Evolutionary conservation across 2,329 filamentous ascomycete species (phyloP).

Genomic region (Beauveria sp.): DNA sequence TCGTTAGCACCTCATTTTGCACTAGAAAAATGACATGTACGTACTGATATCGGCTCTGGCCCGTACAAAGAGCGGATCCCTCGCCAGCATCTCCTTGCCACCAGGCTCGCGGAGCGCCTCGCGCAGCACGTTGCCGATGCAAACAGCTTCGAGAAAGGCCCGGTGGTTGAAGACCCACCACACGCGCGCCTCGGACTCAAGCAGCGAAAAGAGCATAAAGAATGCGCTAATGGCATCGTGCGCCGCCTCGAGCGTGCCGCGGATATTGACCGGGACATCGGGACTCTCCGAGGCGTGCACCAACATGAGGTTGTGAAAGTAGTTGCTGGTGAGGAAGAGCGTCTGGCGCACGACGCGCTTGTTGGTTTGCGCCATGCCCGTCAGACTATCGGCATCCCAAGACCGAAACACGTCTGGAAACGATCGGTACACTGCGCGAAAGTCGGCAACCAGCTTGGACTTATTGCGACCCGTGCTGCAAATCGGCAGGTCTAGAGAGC

Average conservation of each 20-base stretch:
- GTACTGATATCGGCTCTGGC: constrained; percentile 54
- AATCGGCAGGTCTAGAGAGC: constrained; percentile 66
- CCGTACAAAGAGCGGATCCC: constrained; percentile 53
- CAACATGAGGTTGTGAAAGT: constrained; percentile 76
- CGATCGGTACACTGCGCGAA: constrained; percentile 62
- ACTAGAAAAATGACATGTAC: constrained; percentile 21
- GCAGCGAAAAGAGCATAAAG: constrained; percentile 62
- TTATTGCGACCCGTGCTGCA: constrained; percentile 62
- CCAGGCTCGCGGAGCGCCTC: constrained; percentile 41
- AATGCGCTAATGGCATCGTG: constrained; percentile 68
- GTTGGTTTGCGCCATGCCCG: constrained; percentile 48
- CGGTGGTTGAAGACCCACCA: constrained; percentile 84
- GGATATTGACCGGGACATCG: constrained; percentile 56
- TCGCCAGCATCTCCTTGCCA: constrained; percentile 36
- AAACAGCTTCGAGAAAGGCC: constrained; percentile 68
- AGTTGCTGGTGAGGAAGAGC: constrained; percentile 72
- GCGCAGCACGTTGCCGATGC: constrained; percentile 53
- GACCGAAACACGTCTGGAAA: constrained; percentile 65
- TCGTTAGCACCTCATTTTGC: constrained; percentile 7
- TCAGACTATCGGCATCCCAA: constrained; percentile 55
- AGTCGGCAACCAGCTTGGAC: constrained; percentile 60
- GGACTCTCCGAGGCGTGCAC: constrained; percentile 64
- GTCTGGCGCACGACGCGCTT: constrained; percentile 66
- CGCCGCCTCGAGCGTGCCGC: constrained; percentile 65
- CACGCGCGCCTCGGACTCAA: constrained; percentile 64